These are phyloP conservation scores for Echeveria elegans DNA, from an alignment of 164 flowering plant genomes.

Conservation along the genomic window DNA sequence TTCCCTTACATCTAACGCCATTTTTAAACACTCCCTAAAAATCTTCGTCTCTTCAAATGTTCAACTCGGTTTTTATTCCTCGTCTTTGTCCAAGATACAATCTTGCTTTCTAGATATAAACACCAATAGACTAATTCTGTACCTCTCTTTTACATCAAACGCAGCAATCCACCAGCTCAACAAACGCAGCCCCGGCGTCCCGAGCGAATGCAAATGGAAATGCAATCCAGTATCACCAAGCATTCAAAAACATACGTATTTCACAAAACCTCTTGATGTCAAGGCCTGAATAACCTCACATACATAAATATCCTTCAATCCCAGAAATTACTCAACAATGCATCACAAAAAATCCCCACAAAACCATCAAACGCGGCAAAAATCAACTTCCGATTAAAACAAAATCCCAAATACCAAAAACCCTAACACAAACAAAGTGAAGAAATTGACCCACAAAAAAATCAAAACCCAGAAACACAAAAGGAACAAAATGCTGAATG, in stretches of 20 bases:
- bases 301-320: not conserved
- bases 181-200: not conserved
- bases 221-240: not conserved
- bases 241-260: too few relatives aligned
- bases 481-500: not conserved
- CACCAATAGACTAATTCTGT: not conserved
- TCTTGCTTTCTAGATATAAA: not conserved
- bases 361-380: not conserved
- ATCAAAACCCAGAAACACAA: not conserved
- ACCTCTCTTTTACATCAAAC: too few relatives aligned
- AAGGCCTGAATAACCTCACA: too few relatives aligned
- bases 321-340: not conserved
- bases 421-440: slow-evolving; percentile 1
- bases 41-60: not conserved
- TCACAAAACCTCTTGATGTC: not conserved
- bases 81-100: not conserved
- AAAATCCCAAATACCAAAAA: not conserved
- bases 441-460: not conserved
- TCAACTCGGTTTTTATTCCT: not conserved
- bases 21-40: not conserved
- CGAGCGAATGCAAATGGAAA: not conserved
- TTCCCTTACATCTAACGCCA: slow-evolving; percentile 1
- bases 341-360: slow-evolving; percentile 1
- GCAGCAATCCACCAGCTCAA: not conserved
- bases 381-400: not conserved